Evolutionary conservation across 768 basidiomycete species (phyloP), one percentile per base, ranked within the genome.

Genomic region (Trametes coccinea): DNA sequence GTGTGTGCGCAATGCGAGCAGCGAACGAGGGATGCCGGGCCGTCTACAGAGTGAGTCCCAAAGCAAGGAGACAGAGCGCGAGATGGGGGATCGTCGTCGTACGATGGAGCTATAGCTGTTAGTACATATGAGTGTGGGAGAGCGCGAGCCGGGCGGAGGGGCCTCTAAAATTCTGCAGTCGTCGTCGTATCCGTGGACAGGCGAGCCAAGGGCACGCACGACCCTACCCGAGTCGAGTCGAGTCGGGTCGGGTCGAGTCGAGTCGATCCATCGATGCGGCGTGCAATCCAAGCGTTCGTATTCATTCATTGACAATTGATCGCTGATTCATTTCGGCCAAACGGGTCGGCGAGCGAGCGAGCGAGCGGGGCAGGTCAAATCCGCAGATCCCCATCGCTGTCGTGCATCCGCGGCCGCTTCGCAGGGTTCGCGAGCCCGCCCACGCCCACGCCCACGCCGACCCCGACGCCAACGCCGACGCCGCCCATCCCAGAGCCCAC

Each of bases 341-440:
- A 22, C 22, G 22, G 22, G 22, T 22, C 22, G 22, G 22, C 22
- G 22, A 22, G 22, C 22, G 22, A 22, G 22, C 22, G 22, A 22
- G 22, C 22, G 22, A 22, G 22, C 22, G 22, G 22, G 22, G 45
- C 3, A 39, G 34, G 30, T 61, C 66, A 72, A 50, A 62, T 65
- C 59, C 62, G 63, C 63, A 64, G 53, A 53, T 72, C 72, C 59
- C 81, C 82, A 64, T 85, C 85, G 64, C 84, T 84, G 64, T 74
- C 69, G 56, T 82, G 78, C 62, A 81, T 73, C 67, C 84, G 82
- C 66, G 79, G 81, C 64, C 83, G 80, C 70, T 84, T 84, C 40
- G 67, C 67, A 3, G 69, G 62, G 56, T 66, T 67, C 39, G 59
- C 56, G 40, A 66, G 22, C 22, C 22, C 22, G 22, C 22, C 22